phyloP scores from a whole-genome alignment of 208 protist species.

The Acanthamoeba polyphaga region DNA sequence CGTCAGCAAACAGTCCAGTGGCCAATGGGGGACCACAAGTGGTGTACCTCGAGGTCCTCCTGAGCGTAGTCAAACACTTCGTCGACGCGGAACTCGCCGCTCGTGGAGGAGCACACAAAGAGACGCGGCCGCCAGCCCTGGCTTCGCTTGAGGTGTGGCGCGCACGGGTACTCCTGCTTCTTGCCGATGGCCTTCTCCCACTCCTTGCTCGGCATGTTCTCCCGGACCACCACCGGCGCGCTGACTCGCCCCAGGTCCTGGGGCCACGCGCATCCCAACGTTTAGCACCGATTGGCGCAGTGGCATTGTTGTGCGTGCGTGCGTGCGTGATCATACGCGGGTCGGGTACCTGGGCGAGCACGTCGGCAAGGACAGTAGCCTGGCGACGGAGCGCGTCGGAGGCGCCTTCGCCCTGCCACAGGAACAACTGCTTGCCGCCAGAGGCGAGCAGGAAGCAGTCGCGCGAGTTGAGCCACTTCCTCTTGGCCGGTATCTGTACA shows the following conservation, averaged over 20 bases:
- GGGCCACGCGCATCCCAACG: not conserved
- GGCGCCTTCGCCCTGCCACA: slow-evolving; percentile 76
- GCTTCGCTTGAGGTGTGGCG: not conserved
- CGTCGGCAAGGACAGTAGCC: slow-evolving; percentile 10
- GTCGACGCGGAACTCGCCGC: slow-evolving; percentile 77
- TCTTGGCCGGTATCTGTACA: slow-evolving; percentile 72
- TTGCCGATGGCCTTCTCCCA: slow-evolving; percentile 78
- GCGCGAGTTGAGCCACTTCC: slow-evolving; percentile 74
- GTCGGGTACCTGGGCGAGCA: not conserved
- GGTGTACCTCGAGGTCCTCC: slow-evolving; percentile 77
- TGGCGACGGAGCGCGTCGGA: slow-evolving; percentile 17
- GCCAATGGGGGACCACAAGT: not conserved
- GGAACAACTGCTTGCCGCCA: slow-evolving; percentile 7
- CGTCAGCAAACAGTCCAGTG: not conserved
- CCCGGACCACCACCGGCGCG: not conserved
- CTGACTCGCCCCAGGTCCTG: not conserved
- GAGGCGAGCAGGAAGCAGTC: slow-evolving; percentile 79
- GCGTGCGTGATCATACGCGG: too few species aligned
- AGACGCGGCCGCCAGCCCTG: slow-evolving; percentile 71
- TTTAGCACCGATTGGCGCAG: not conserved
- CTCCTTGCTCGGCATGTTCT: slow-evolving; percentile 68
- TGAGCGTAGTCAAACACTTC: slow-evolving; percentile 80
- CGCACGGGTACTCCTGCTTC: slow-evolving; percentile 72
- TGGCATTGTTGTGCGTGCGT: too few species aligned
- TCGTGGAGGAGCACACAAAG: slow-evolving; percentile 79